Percentiles rank a stretch among this genome's conserved stretches.
These are phyloP conservation scores for Rossbeevera mucosa DNA, from an alignment of 768 basidiomycete species.

Conservation along the genomic window DNA sequence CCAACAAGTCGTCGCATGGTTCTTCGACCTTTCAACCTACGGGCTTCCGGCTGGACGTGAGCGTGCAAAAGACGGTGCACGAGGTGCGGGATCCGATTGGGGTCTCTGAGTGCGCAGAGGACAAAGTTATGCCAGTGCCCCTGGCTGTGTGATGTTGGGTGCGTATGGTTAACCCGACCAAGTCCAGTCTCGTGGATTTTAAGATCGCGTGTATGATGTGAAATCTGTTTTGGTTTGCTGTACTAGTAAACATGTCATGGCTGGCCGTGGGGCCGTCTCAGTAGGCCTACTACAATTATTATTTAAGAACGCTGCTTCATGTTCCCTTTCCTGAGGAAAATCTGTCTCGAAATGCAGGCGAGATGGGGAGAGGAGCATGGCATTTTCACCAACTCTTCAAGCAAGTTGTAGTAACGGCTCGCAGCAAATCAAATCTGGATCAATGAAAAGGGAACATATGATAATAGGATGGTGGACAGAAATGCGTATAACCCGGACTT, in stretches of 20 bases:
- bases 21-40: not conserved
- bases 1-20: not conserved
- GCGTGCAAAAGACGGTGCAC: not conserved
- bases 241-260: not conserved
- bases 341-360: not conserved
- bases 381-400: too few species aligned
- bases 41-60: not conserved
- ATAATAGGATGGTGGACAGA: too few species aligned
- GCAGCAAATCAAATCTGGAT: too few species aligned
- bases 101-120: not conserved
- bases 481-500: too few species aligned
- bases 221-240: not conserved
- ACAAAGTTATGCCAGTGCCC: not conserved
- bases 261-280: too few species aligned
- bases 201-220: not conserved
- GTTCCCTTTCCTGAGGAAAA: not conserved
- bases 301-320: too few species aligned
- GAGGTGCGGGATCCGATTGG: not conserved
- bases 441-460: too few species aligned
- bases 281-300: too few species aligned
- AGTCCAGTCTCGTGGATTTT: not conserved
- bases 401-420: too few species aligned
- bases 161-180: too few species aligned
- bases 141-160: not conserved
- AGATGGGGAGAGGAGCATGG: too few species aligned